Base-by-base conservation (phyloP, 805 yeast species). In the Candida maltosa region DNA sequence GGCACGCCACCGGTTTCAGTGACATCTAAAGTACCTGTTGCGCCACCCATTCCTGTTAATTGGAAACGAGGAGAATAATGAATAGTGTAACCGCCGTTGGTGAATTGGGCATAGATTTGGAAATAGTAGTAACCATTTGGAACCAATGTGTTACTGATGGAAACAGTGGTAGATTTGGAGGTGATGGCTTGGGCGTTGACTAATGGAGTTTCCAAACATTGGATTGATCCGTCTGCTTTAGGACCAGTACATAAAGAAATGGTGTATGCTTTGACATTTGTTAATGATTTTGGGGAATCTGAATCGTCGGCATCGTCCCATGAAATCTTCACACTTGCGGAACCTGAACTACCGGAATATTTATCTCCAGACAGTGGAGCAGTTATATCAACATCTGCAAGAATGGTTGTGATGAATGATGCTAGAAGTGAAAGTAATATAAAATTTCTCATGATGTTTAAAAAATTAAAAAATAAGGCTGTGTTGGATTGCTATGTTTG, bases 41-140 rank as follows among this genome's bases (percentile, higher is more conserved):
- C 35, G 28, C 96, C 96, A 0, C 78, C 60, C 94, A 91, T 84
- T 8, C 81, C 87, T 0, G 68, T 55, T 41, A 91, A 62, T 18
- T 55, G 41, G 62, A 89, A 83, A 49, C 95, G 66, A 25, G 73
- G 69, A 4, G 88, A 55, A 58, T 87, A 87, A 52, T 80, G 83
- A 45, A 77, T 76, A 1, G 87, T 71, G n/a, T 32, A 32, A 47
- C 62, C 67, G 5, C 62, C 65, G 18, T 50, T 46, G 2, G 55
- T 38, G 37, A 60, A 64, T 7, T 47, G 39, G 1, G 87, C 75
- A 42, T 70, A 74, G 21, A 88, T 55, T 63, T 91, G 97, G 44
- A 91, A 56, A 56, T 65, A 86, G 59, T 75, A 91, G 40, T 60
- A 58, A 20, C 98, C 98, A 50, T 71, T 56, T 3, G 78, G 77